phyloP scores from a whole-genome alignment of 2,329 filamentous ascomycete genomes.

The Didymella pinodella region DNA sequence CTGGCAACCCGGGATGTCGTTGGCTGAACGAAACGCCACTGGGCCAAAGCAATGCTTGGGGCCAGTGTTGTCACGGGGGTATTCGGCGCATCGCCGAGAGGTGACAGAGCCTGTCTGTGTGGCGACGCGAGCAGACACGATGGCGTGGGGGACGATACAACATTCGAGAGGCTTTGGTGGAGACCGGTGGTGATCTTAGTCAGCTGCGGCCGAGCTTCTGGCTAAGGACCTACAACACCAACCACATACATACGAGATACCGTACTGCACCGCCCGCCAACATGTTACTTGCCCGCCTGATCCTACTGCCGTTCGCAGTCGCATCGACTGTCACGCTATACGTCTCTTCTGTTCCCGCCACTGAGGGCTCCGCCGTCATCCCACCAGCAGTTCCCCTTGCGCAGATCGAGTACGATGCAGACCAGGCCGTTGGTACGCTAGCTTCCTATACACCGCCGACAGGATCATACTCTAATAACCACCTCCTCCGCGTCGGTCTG shows the following conservation, averaged over 20 bases:
- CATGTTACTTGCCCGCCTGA: conserved; percentile 49
- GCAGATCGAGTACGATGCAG: conserved; percentile 54
- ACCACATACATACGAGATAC: conserved; percentile 3
- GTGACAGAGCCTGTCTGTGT: conserved; percentile 1
- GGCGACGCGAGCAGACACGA: conserved; percentile 12
- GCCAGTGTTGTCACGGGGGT: neutral
- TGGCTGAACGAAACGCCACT: conserved; percentile 36
- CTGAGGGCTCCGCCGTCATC: conserved; percentile 68
- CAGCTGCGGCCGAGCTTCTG: conserved; percentile 15
- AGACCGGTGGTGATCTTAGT: conserved; percentile 11
- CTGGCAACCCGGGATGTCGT: conserved; percentile 31
- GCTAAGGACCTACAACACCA: conserved; percentile 8
- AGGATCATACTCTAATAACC: conserved; percentile 45
- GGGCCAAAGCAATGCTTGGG: conserved; percentile 7
- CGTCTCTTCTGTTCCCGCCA: conserved; percentile 83
- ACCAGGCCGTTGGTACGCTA: conserved; percentile 47
- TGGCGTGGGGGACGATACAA: neutral
- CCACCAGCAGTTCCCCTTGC: conserved; percentile 53
- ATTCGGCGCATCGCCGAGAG: conserved; percentile 17
- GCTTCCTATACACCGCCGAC: conserved; percentile 49
- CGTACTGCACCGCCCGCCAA: conserved; percentile 23
- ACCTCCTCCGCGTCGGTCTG: conserved; percentile 56
- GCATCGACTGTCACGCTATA: conserved; percentile 51
- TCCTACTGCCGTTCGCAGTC: conserved; percentile 50
- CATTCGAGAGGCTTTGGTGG: neutral